Evolutionary conservation across 805 yeast species (phyloP), one percentile per base, ranked within the genome.

Genomic region (Saccharomyces paradoxus): DNA sequence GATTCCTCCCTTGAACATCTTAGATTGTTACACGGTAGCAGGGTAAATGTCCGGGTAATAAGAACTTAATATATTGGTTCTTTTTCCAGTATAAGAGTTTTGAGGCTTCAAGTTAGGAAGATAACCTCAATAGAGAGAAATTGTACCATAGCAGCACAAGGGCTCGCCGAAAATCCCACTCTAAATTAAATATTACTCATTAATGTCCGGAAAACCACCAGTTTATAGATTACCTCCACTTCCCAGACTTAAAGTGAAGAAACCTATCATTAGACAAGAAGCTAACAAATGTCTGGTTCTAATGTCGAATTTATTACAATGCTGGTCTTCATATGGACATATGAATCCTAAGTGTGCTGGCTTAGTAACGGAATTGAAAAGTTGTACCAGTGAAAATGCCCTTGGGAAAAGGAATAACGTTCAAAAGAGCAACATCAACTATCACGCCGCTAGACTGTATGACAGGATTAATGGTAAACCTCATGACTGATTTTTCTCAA

Each of bases 291-390:
- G 97, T 70, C 70, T 83, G 56, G 89, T 88, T 54, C 73, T 86
- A 59, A 87, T 91, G 91, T 84, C 94, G 1, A 84, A 88, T 50
- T 77, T 91, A 69, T 75, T 91, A 62, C 88, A 87, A 77, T 91
- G 98, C 74, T 91, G 98, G 98, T 95, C 97, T 2, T 87, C 97
- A 26, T 87, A 89, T 72, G 92, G 95, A 50, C 96, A 89, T 70
- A 91, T 94, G 56, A 75, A 85, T 24, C 73, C 77, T 10, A 77
- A 74, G 49, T 91, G 98, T 72, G 74, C 78, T 26, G 75, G 74
- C 7, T 71, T 88, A 49, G 95, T 86, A 65, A 68, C 71, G 37
- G 89, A 87, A 57, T 78, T 90, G 67, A 88, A 88, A 65, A 71
- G 71, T 13, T 91, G 97, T 68, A 87, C 89, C 86, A 71, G 75